These are phyloP conservation scores for Diatrype stigma DNA, from an alignment of 2,329 filamentous ascomycete genomes.

Conservation along the genomic window DNA sequence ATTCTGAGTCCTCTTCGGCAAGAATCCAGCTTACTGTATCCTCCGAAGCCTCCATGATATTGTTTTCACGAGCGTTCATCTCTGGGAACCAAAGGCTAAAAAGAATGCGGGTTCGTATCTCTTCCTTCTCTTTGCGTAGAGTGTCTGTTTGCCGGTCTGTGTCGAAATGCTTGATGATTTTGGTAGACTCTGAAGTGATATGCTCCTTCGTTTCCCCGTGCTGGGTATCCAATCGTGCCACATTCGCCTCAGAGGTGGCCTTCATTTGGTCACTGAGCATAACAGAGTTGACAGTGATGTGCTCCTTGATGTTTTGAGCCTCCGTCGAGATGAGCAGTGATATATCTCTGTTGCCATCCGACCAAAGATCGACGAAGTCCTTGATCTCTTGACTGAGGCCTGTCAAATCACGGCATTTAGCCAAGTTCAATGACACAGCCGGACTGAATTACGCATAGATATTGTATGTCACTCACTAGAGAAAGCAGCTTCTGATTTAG, in stretches of 20 bases:
- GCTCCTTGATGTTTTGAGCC: conserved; percentile 3
- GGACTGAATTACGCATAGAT: not conserved
- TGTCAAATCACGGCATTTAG: not conserved
- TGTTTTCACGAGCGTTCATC: conserved; percentile 12
- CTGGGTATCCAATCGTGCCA: not conserved
- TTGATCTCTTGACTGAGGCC: conserved; percentile 2
- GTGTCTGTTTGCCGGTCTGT: not conserved
- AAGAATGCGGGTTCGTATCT: conserved; percentile 1
- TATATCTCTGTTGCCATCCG: conserved; percentile 7
- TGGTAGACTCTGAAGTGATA: not conserved
- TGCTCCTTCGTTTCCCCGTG: not conserved
- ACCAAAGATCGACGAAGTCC: conserved; percentile 8
- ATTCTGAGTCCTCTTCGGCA: not conserved
- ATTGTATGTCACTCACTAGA: not conserved
- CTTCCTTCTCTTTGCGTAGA: conserved; percentile 1
- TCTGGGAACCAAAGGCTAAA: conserved; percentile 8
- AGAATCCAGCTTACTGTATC: conserved; percentile 6
- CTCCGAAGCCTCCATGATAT: conserved; percentile 6
- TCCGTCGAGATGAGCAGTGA: conserved; percentile 3
- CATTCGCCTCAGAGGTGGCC: not conserved
- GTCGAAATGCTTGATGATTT: not conserved
- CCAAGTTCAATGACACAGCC: no score
- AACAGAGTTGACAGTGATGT: conserved; percentile 4
- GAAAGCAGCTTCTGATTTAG: conserved; percentile 1
- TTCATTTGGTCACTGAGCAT: not conserved